A percentile compares a stretch with the other conserved stretches of the same genome.
Evolutionary conservation across 371 early-diverging fungal genomes (phyloP).

Genomic region (Mucor sp.): DNA sequence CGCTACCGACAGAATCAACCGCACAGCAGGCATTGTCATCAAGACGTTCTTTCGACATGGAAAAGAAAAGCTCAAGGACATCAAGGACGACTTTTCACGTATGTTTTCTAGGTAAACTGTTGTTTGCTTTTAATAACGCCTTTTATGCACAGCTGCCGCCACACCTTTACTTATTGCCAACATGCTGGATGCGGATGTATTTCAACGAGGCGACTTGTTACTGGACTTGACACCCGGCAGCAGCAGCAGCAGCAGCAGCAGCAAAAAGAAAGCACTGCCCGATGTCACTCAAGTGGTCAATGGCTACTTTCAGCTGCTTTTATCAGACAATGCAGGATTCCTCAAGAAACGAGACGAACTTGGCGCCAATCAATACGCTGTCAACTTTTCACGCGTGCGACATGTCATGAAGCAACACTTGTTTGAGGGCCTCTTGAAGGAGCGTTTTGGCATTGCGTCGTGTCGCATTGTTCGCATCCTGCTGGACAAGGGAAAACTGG

Average conservation of each 20-base stretch:
- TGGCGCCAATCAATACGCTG: slow-evolving; percentile 72
- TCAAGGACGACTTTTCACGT: slow-evolving; percentile 46
- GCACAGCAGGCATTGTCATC: slow-evolving; percentile 65
- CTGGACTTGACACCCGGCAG: slow-evolving; percentile 39
- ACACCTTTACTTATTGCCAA: slow-evolving; percentile 58
- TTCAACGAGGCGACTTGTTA: slow-evolving; percentile 53
- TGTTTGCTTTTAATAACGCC: too few relatives aligned
- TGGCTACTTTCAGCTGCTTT: slow-evolving; percentile 68
- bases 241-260: not conserved
- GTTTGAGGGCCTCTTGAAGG: slow-evolving; percentile 67
- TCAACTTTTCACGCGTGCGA: slow-evolving; percentile 61
- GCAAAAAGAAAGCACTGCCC: slow-evolving; percentile 37
- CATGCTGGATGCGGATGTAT: slow-evolving; percentile 51
- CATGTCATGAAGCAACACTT: slow-evolving; percentile 58
- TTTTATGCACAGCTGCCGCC: slow-evolving; percentile 34
- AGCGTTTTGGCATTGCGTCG: slow-evolving; percentile 71
- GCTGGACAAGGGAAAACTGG: slow-evolving; percentile 78
- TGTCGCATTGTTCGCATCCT: slow-evolving; percentile 76
- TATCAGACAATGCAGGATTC: slow-evolving; percentile 62
- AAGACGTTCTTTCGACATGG: slow-evolving; percentile 55
- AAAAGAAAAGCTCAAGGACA: slow-evolving; percentile 47
- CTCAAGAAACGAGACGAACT: slow-evolving; percentile 67
- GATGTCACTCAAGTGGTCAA: slow-evolving; percentile 44
- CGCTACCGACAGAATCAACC: slow-evolving; percentile 64
- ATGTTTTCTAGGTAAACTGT: not conserved